Evolutionary conservation across 345 rosid species (phyloP).

Genomic region (Mangifera indica): DNA sequence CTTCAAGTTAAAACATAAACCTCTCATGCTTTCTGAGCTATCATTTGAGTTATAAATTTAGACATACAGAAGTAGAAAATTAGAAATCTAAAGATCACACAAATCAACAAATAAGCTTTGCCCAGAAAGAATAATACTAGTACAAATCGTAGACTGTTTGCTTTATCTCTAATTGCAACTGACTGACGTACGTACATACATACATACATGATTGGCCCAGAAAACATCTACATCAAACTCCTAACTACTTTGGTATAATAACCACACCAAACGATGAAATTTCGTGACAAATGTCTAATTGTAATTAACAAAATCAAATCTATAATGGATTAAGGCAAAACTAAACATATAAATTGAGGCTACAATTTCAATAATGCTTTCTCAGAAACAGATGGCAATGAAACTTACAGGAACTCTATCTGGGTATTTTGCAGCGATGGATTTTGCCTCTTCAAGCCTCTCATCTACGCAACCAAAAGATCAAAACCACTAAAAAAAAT

Average conservation of each 20-base stretch:
- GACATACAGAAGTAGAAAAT: neutral
- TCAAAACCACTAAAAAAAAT: neutral
- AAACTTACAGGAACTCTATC: conserved; percentile 67
- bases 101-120: neutral
- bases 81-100: neutral
- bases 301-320: no score
- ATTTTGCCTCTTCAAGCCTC: conserved; percentile 54
- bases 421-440: conserved; percentile 55
- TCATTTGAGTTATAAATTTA: neutral
- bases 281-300: neutral
- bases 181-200: no score
- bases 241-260: neutral
- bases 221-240: neutral
- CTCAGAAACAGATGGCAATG: neutral
- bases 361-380: neutral
- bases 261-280: neutral
- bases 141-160: no score
- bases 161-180: no score
- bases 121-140: neutral
- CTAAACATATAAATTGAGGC: neutral
- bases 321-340: neutral
- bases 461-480: conserved; percentile 35
- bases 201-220: neutral
- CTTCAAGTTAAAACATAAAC: neutral
- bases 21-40: no score